These are phyloP conservation scores for Ceriops decandra DNA, from an alignment of 345 rosid genomes.

Conservation along the genomic window DNA sequence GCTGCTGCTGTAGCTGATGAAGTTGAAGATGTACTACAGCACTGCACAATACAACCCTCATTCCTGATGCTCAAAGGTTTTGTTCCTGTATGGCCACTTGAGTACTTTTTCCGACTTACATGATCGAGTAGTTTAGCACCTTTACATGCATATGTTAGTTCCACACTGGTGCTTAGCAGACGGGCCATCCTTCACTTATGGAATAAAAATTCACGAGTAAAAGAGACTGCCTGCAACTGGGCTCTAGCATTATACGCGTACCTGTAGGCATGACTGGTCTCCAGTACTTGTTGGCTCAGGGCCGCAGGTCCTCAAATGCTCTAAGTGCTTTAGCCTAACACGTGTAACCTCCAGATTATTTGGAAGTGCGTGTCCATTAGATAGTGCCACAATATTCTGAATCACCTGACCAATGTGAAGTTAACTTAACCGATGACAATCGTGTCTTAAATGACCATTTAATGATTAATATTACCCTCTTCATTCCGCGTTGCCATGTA, in stretches of 20 bases:
- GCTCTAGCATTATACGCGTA: too few species aligned
- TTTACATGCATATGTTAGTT: background rate
- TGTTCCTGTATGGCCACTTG: background rate
- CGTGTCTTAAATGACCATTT: too few species aligned
- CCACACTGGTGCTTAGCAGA: background rate
- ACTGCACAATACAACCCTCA: background rate
- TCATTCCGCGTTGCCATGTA: too few species aligned
- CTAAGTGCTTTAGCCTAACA: background rate
- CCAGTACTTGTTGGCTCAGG: background rate
- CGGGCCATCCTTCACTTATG: constrained; percentile 12
- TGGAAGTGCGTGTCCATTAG: background rate
- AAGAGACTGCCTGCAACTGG: background rate
- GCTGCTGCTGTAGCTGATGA: constrained; percentile 6
- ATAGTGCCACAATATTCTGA: too few species aligned
- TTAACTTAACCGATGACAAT: too few species aligned
- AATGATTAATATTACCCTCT: too few species aligned
- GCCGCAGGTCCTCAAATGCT: constrained; percentile 5
- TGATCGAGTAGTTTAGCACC: background rate
- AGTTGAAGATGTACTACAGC: constrained; percentile 10
- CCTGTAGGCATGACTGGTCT: background rate
- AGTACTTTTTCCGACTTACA: background rate
- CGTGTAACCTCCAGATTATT: background rate
- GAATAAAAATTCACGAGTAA: background rate
- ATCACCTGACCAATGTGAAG: too few species aligned
- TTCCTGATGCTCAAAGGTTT: background rate